phyloP scores from a whole-genome alignment of 192 early-diverging fungal species.

The Martensiomyces pterosporus region DNA sequence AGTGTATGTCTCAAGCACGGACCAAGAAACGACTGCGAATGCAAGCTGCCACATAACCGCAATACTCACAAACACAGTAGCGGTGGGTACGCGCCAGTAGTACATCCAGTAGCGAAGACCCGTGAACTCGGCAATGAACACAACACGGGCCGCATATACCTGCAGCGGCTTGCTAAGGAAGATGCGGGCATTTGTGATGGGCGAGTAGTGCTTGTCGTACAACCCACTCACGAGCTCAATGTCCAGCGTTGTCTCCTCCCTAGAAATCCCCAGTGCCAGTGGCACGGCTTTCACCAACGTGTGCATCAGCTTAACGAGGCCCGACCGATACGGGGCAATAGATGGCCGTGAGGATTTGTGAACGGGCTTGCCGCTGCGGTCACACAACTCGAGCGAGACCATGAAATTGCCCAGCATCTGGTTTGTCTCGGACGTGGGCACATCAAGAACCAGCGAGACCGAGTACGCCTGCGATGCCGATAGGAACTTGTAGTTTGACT shows the following conservation, averaged over 20 bases:
- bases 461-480: constrained; percentile 58
- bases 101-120: constrained; percentile 74
- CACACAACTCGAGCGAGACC: constrained; percentile 56
- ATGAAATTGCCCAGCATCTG: constrained; percentile 63
- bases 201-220: constrained; percentile 47
- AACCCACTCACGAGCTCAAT: constrained; percentile 53
- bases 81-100: constrained; percentile 64
- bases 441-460: constrained; percentile 52
- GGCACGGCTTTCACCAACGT: constrained; percentile 33
- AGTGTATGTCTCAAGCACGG: constrained; percentile 35
- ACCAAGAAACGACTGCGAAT: constrained; percentile 39
- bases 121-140: constrained; percentile 58
- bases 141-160: constrained; percentile 49
- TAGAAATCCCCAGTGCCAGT: constrained; percentile 45
- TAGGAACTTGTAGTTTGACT: constrained; percentile 39
- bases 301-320: constrained; percentile 4
- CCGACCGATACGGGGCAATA: constrained; percentile 35
- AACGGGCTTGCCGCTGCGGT: constrained; percentile 26
- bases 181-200: constrained; percentile 51
- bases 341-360: constrained; percentile 49
- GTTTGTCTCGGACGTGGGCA: constrained; percentile 61
- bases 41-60: constrained; percentile 55
- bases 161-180: constrained; percentile 54
- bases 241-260: constrained; percentile 48
- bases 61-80: constrained; percentile 51